These are phyloP conservation scores for Epichloe hybrida DNA, from an alignment of 2,329 filamentous ascomycete species.

Conservation along the genomic window DNA sequence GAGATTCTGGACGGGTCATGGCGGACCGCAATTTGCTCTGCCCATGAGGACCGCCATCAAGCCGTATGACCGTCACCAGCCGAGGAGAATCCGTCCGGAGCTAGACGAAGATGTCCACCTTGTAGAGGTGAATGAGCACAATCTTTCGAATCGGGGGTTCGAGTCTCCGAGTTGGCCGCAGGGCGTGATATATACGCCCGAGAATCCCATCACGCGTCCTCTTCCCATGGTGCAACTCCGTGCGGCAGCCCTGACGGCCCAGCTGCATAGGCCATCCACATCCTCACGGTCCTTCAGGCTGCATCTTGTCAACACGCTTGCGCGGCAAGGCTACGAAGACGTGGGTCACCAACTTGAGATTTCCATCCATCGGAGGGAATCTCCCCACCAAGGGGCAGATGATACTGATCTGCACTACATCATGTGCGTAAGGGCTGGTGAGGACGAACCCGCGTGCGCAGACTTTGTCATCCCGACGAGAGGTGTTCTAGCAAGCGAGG, in stretches of 20 bases:
- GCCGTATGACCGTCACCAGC: not conserved
- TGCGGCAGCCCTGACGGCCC: not conserved
- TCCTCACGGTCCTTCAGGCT: not conserved
- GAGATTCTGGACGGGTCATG: constrained; percentile 5
- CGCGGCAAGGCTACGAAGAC: not conserved
- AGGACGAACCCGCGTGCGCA: not conserved
- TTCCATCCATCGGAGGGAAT: not conserved
- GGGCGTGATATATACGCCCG: not conserved
- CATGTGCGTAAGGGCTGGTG: not conserved
- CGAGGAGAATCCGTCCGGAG: not conserved
- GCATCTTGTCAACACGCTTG: not conserved
- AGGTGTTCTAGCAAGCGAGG: not conserved
- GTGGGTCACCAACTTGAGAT: not conserved
- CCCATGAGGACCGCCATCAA: constrained; percentile 8
- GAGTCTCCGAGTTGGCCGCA: not conserved
- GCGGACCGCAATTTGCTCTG: constrained; percentile 8
- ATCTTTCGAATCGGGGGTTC: not conserved
- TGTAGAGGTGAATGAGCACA: not conserved
- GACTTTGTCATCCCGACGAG: not conserved
- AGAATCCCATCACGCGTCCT: constrained; percentile 2
- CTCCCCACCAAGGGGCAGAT: not conserved
- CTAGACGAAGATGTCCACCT: not conserved
- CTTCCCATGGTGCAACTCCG: constrained; percentile 1
- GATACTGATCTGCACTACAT: not conserved
- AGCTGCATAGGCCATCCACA: not conserved